Evolutionary conservation across 2,329 filamentous ascomycete genomes (phyloP), one percentile per base, ranked within the genome.

Genomic region (Epichloe sylvatica): DNA sequence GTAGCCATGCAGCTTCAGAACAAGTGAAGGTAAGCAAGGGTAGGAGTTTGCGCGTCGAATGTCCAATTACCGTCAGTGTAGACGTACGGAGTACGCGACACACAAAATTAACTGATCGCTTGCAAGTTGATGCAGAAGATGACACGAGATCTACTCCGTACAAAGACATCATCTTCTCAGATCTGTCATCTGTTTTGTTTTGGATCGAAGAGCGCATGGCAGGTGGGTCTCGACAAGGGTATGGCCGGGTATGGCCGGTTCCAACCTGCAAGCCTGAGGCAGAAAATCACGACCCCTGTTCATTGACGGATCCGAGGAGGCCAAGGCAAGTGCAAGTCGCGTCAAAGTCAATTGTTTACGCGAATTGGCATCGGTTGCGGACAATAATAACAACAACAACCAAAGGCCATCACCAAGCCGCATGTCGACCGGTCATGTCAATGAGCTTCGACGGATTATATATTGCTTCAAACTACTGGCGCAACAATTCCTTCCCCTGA

Each of bases 281-380:
- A 53, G 34, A 47, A 47, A 44, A 21, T 37, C 45, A 38, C 41
- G 46, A 46, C 39, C 38, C 49, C 21, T 43, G 49, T 42, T 46
- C 45, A 13, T 36, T 30, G 11, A 19, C 23, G 46, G 37, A 21
- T n/a, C 5, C 13, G 36, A 37, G 13, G 36, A 13, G 12, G 36
- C 36, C 35, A 15, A 17, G 13, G 12, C 35, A 13, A 37, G 39
- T 17, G 30, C 30, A 30, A 30, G 30, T 30, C 49, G 49, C 49
- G 46, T 51, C 47, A 37, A 38, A 23, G n/a, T 33, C 17, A 30
- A 40, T 61, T 63, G 61, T 63, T 61, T 61, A 62, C 61, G 54
- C 51, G 52, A 36, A 25, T 19, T 37, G 13, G 21, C 25, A 36
- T 12, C 23, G 7, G 17, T 35, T 7, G 36, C 35, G 35, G 35